Evolutionary conservation across 208 protist species (phyloP).

Genomic region (Leishmania braziliensis): DNA sequence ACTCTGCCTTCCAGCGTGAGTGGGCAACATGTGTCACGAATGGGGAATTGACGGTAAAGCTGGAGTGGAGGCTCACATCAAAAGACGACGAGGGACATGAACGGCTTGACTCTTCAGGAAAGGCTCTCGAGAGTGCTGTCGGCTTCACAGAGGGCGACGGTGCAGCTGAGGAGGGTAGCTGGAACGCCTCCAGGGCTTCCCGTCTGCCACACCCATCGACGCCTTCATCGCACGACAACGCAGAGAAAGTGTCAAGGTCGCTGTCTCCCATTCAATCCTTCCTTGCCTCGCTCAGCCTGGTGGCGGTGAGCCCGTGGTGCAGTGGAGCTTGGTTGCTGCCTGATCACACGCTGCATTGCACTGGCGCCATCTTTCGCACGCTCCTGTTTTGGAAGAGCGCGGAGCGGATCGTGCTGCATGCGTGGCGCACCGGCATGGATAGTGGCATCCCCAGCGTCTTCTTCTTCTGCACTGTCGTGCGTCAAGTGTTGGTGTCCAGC

Average conservation of each 20-base stretch:
- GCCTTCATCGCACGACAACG: background rate
- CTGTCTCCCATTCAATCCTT: conserved; percentile 28
- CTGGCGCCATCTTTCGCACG: conserved; percentile 48
- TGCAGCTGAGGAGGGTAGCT: background rate
- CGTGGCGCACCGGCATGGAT: conserved; percentile 57
- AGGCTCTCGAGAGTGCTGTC: background rate
- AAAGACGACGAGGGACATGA: conserved; percentile 3
- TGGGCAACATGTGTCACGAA: conserved; percentile 49
- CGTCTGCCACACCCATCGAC: background rate
- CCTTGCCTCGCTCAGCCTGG: conserved; percentile 20
- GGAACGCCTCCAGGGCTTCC: background rate
- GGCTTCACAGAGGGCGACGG: background rate
- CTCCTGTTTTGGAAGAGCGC: conserved; percentile 79
- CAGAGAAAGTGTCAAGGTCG: background rate
- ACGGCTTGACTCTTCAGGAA: background rate
- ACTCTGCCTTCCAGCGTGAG: conserved; percentile 54
- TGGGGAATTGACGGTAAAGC: conserved; percentile 36
- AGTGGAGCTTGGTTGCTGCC: conserved; percentile 40
- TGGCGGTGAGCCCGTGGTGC: conserved; percentile 20
- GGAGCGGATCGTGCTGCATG: conserved; percentile 56
- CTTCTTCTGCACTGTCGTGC: conserved; percentile 69
- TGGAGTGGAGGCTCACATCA: conserved; percentile 24
- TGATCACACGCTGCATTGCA: conserved; percentile 18
- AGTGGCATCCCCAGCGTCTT: conserved; percentile 64
- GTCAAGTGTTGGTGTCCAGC: conserved; percentile 46